Evolutionary conservation across 2,329 filamentous ascomycete genomes (phyloP), one percentile per base, ranked within the genome.

Genomic region (Didymosphaeria variabile): DNA sequence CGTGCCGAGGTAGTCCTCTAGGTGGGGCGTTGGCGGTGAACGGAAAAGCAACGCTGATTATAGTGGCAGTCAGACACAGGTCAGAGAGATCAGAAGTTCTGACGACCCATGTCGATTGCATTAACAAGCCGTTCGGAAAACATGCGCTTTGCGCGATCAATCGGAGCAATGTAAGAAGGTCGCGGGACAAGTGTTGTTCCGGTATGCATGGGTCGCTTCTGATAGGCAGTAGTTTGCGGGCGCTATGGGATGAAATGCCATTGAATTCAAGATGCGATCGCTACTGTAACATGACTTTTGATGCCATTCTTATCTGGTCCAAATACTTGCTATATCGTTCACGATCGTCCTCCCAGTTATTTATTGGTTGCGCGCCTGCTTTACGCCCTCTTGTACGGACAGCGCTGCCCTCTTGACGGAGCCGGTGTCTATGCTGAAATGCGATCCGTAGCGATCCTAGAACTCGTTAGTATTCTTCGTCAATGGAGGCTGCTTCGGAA

Each of bases 401-500:
- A 73, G 60, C 0, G 72, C 72, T 9, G 73, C 72, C n/a, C 66
- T 60, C 42, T 67, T 62, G 29, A 72, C 64, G 12, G 59, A 60
- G 26, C 65, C 57, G 44, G 60, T 64, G 44, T 67, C 67, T 9
- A 74, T 58, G 31, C 65, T 60, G 55, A 77, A 76, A 49, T 76
- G 73, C 8, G 67, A 64, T 19, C 67, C 73, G 19, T 72, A 72
- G 21, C 70, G 70, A 32, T 77, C 73, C 74, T 77, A 45, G 5
- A 12, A 5, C 10, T n/a, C 26, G 31, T 51, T 38, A 31, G 17
- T 0, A 47, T 45, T 40, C 59, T 70, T 46, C 69, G 60, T 5
- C 34, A 46, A 13, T 10, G 29, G 32, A 44, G 9, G 9, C 45
- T 38, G 10, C 23, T 36, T 26, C 36, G 13, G 6, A 21, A 57